Evolutionary conservation across 352 stramenopile species (phyloP).

Genomic region (Phytopythium oedochilum): DNA sequence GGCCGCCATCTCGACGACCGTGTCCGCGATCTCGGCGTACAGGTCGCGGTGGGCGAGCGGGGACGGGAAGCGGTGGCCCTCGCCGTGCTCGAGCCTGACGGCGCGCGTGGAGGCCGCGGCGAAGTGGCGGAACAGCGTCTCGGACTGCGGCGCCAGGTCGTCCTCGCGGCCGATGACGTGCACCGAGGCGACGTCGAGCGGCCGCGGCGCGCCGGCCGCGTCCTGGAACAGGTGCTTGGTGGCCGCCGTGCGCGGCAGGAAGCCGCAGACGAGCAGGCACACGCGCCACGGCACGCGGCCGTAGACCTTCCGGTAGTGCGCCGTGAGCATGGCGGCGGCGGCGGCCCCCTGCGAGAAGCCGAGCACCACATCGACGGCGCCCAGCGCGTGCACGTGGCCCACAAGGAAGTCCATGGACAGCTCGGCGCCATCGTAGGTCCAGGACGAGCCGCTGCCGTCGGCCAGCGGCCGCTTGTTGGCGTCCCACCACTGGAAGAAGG

Average conservation of each 20-base stretch:
- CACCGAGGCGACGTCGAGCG: constrained; percentile 58
- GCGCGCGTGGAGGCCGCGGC: constrained; percentile 14
- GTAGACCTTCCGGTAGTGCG: constrained; percentile 40
- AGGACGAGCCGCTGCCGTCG: constrained; percentile 14
- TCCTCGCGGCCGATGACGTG: constrained; percentile 59
- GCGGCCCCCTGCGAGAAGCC: constrained; percentile 74
- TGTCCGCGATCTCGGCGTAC: constrained; percentile 43
- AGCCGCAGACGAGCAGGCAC: constrained; percentile 61
- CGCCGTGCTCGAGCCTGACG: constrained; percentile 56
- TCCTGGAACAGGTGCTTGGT: constrained; percentile 48
- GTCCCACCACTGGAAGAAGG: constrained; percentile 83
- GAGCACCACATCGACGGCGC: constrained; percentile 54
- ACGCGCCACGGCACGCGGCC: constrained; percentile 47
- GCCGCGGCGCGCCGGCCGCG: constrained; percentile 17
- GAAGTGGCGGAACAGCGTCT: constrained; percentile 48
- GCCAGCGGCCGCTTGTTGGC: constrained; percentile 15
- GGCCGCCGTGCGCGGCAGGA: constrained; percentile 42
- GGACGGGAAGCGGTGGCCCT: constrained; percentile 77
- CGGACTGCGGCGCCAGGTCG: constrained; percentile 31
- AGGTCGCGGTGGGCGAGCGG: constrained; percentile 31
- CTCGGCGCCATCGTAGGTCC: constrained; percentile 60
- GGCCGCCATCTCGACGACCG: constrained; percentile 30
- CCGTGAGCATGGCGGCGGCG: constrained; percentile 53
- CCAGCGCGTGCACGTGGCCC: constrained; percentile 41
- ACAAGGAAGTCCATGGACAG: constrained; percentile 53